Base-by-base conservation (phyloP, 176 grass and related monocot genomes). In the Oryza brachyantha region DNA sequence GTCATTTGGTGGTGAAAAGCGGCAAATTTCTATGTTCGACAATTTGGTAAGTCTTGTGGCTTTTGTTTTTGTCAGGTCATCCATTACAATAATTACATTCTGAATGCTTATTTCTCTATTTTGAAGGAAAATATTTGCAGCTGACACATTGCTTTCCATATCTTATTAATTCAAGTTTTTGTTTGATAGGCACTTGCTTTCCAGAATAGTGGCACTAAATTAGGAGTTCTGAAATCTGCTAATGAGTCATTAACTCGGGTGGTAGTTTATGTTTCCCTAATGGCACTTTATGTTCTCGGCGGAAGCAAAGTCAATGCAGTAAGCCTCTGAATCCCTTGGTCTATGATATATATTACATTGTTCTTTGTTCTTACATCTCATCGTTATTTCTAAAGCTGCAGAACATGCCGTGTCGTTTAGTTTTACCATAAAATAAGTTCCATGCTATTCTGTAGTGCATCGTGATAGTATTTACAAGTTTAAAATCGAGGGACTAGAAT, bases 291-390 rank as follows among this genome's bases (percentile, higher is more conserved):
- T 66, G 29, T 83, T 86, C 89, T 97, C 77, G 95, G 95, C 80
- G 95, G 95, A 79, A 91, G 68, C 83, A 97, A 94, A 81, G 95
- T 97, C 70, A 97, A 90, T 76, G 73, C 89, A 85, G 95, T 97
- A 89, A 90, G 89, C 26, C 10, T 83, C 64, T 76, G 13, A 64
- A 76, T 42, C 7, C 0, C 36, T 80, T 68, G 5, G 1, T 50
- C n/a, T 46, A 60, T 71, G 62, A 83, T 66, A 55, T 41, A 24
- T 32, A 26, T 63, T 52, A 13, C 25, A 75, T 28, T 65, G 28
- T 75, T 68, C 1, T 52, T 40, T 65, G 17, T 74, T 66, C 3
- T 8, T 62, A 52, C 40, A 70, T 70, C 27, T 45, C 45, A 37
- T 46, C 29, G 59, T 16, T 39, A 62, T 76, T 81, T 69, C 11